These are phyloP conservation scores for Gossypium raimondii DNA, from an alignment of 345 rosid species.

Conservation along the genomic window DNA sequence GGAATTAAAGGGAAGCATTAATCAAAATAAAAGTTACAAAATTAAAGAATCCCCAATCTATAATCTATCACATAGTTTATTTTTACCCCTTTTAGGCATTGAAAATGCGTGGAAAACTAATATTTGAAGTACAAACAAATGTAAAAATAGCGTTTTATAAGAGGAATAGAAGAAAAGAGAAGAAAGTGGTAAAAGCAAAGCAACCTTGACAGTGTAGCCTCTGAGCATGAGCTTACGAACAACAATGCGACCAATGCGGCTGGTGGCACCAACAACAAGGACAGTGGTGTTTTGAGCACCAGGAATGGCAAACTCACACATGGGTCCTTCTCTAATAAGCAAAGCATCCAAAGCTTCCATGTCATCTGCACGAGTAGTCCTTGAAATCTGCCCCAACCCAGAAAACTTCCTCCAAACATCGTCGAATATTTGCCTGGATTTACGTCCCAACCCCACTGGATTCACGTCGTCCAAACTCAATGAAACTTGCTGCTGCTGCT, in stretches of 20 bases:
- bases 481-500: conserved; percentile 36
- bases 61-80: background rate
- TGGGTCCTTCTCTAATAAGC: conserved; percentile 81
- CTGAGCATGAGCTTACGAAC: conserved; percentile 96
- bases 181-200: background rate
- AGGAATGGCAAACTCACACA: conserved; percentile 90
- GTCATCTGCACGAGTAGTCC: conserved; percentile 71
- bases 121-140: background rate
- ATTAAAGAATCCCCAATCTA: background rate
- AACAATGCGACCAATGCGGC: conserved; percentile 88
- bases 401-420: conserved; percentile 98
- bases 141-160: background rate
- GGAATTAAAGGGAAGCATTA: background rate
- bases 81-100: background rate
- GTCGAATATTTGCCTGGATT: conserved; percentile 83
- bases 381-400: conserved; percentile 85
- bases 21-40: background rate
- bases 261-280: conserved; percentile 87
- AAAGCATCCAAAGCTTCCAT: conserved; percentile 56
- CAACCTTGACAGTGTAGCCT: conserved; percentile 84
- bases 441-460: conserved; percentile 83
- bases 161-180: background rate
- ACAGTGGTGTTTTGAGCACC: conserved; percentile 92
- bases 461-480: conserved; percentile 76
- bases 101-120: background rate